These are phyloP conservation scores for Verticillium alfalfae DNA, from an alignment of 2,329 filamentous ascomycete genomes.

Conservation along the genomic window DNA sequence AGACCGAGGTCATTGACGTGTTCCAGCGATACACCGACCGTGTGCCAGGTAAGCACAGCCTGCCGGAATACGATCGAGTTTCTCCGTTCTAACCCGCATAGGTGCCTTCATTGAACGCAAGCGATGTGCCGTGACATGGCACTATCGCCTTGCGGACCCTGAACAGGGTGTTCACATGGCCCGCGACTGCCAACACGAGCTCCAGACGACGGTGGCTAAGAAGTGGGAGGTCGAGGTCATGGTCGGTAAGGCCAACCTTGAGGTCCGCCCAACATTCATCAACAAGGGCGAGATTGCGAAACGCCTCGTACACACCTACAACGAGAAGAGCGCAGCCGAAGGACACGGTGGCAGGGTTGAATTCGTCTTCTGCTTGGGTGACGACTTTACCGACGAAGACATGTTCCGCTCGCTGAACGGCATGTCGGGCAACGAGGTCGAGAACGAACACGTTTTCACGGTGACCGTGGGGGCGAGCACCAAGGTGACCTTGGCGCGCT, in stretches of 20 bases:
- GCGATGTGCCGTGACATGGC: slow-evolving; percentile 92
- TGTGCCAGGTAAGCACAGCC: slow-evolving; percentile 61
- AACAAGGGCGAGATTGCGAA: slow-evolving; percentile 97
- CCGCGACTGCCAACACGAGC: slow-evolving; percentile 72
- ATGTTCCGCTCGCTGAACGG: slow-evolving; percentile 78
- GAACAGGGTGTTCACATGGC: slow-evolving; percentile 79
- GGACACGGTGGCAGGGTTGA: slow-evolving; percentile 54
- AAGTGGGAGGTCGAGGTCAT: slow-evolving; percentile 94
- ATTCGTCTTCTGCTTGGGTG: slow-evolving; percentile 86
- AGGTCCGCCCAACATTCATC: slow-evolving; percentile 93
- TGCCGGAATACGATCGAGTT: not conserved
- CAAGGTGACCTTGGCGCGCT: slow-evolving; percentile 85
- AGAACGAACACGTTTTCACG: slow-evolving; percentile 69
- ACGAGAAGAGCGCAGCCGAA: slow-evolving; percentile 39
- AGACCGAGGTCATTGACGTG: slow-evolving; percentile 73
- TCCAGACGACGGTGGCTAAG: slow-evolving; percentile 70
- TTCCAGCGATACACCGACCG: slow-evolving; percentile 87
- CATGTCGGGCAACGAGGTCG: slow-evolving; percentile 47
- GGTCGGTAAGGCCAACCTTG: slow-evolving; percentile 92
- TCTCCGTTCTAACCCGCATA: slow-evolving; percentile 19
- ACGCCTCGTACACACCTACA: slow-evolving; percentile 72
- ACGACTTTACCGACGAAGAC: slow-evolving; percentile 98
- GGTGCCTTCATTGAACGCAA: slow-evolving; percentile 93
- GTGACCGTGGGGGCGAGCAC: slow-evolving; percentile 88
- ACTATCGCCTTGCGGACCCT: slow-evolving; percentile 87